Base-by-base conservation (phyloP, 2,329 filamentous ascomycete species). In the Ophiostoma fasciatum region DNA sequence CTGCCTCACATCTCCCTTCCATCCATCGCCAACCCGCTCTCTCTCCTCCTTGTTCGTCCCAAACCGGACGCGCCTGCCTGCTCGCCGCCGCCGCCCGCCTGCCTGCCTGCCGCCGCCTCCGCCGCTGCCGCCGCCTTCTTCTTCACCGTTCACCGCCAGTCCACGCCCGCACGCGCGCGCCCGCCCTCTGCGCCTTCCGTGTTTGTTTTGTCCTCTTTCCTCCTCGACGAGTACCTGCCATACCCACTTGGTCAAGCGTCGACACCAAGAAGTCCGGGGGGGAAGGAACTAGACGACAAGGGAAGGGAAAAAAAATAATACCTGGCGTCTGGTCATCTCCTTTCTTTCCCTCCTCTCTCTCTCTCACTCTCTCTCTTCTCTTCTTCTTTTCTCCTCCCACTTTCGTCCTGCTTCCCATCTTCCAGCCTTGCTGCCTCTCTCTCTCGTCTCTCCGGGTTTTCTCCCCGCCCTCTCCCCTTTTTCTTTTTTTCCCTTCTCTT, bases 231-330 rank as follows among this genome's bases (percentile, higher is more conserved):
- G n/a, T 34, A 33, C 35, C 22, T 30, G 34, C 31, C 35, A 40
- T 41, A 41, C 39, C 39, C 39, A 41, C 39, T 41, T 29, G 22
- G 31, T 27, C 23, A 32, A 34, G 34, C 22, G 25, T 37, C 22
- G 29, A 18, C 35, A n/a, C 37, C 30, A 22, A 27, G 28, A 37
- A 36, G 37, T 39, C 41, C 39, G 36, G 38, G 41, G 41, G 33
- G 36, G n/a, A n/a, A n/a, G n/a, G n/a, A n/a, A n/a, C n/a, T 14
- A 25, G 18, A 38, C 32, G 18, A 36, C 39, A 37, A 28, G 9
- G 18, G 28, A 31, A 33, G 25, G 31, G 30, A 25, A 38, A 35
- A n/a, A n/a, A n/a, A n/a, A n/a, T n/a, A n/a, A n/a, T n/a, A n/a
- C n/a, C n/a, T n/a, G n/a, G n/a, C n/a, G n/a, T 33, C n/a, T 27